Evolutionary conservation across 1,284 basidiomycete genomes (phyloP).

Genomic region (Rhodotorula sp.): DNA sequence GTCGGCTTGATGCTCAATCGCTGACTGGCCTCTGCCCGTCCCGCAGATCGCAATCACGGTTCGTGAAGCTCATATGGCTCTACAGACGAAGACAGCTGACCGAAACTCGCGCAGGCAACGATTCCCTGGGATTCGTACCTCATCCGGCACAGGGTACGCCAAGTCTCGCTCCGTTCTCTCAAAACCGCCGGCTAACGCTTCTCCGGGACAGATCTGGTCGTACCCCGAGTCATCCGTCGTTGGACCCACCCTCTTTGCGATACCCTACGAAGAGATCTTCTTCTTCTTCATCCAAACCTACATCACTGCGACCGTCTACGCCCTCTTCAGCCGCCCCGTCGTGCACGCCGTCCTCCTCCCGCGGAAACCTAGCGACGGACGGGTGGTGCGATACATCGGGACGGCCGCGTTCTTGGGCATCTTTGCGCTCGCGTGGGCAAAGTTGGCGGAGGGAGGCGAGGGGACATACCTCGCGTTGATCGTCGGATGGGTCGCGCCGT

Average conservation of each 20-base stretch:
- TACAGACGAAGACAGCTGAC: neutral
- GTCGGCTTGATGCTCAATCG: neutral
- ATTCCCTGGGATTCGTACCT: slow-evolving; percentile 47
- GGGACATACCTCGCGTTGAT: slow-evolving; percentile 45
- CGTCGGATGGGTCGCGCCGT: slow-evolving; percentile 43
- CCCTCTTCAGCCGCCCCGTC: slow-evolving; percentile 42
- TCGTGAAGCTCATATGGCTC: neutral
- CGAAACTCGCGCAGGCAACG: slow-evolving; percentile 24
- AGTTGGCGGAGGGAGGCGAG: slow-evolving; percentile 31
- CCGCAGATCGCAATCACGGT: slow-evolving; percentile 29
- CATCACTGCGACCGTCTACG: slow-evolving; percentile 45
- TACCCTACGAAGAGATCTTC: slow-evolving; percentile 47
- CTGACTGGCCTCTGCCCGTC: no score
- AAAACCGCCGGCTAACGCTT: neutral
- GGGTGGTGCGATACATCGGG: slow-evolving; percentile 10
- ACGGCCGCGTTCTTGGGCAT: slow-evolving; percentile 20
- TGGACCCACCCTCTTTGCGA: slow-evolving; percentile 41
- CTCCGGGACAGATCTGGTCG: slow-evolving; percentile 40
- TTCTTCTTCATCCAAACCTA: slow-evolving; percentile 49
- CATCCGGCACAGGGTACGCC: slow-evolving; percentile 35
- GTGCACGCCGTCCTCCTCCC: slow-evolving; percentile 40
- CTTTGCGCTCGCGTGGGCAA: slow-evolving; percentile 30
- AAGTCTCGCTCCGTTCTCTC: neutral
- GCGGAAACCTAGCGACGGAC: slow-evolving; percentile 15
- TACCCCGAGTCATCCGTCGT: slow-evolving; percentile 42